Conservation (phyloP, 257 asterid genomes). For the Rubia yunnanensis region DNA sequence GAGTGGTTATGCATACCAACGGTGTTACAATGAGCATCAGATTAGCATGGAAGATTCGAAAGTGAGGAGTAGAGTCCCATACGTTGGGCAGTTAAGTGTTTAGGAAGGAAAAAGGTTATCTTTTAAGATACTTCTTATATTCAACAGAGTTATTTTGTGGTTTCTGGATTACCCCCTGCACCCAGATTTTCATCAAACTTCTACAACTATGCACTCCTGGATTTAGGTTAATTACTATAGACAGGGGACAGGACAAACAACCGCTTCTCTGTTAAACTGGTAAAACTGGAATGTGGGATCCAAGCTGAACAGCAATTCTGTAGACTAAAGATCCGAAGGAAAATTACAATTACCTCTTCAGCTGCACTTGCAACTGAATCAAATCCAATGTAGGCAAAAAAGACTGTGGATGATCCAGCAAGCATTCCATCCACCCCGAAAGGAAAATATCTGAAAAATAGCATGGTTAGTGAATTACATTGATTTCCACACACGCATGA, state of each 20-base stretch:
- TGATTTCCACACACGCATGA: not conserved
- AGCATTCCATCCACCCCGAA: conserved; percentile 94
- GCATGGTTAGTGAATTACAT: conserved; percentile 1
- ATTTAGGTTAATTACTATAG: not conserved
- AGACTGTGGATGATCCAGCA: conserved; percentile 98
- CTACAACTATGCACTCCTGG: not conserved
- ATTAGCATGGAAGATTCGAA: not conserved
- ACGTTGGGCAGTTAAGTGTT: not conserved
- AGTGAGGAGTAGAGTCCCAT: not conserved
- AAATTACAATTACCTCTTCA: conserved; percentile 57
- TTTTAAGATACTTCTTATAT: not conserved
- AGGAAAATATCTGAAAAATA: conserved; percentile 50
- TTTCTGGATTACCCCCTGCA: not conserved
- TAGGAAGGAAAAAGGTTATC: not conserved
- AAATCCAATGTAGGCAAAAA: conserved; percentile 88
- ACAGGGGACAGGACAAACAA: not conserved
- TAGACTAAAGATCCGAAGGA: not conserved
- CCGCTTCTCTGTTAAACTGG: not conserved
- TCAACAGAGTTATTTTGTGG: not conserved
- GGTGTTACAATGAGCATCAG: not conserved
- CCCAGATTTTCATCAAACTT: not conserved
- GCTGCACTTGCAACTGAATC: conserved; percentile 99
- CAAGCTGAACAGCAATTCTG: not conserved
- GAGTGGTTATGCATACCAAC: not conserved
- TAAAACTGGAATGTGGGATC: not conserved